Evolutionary conservation across 169 alveolate species (phyloP), one percentile per base, ranked within the genome.

Genomic region (Eimeria falciformis): DNA sequence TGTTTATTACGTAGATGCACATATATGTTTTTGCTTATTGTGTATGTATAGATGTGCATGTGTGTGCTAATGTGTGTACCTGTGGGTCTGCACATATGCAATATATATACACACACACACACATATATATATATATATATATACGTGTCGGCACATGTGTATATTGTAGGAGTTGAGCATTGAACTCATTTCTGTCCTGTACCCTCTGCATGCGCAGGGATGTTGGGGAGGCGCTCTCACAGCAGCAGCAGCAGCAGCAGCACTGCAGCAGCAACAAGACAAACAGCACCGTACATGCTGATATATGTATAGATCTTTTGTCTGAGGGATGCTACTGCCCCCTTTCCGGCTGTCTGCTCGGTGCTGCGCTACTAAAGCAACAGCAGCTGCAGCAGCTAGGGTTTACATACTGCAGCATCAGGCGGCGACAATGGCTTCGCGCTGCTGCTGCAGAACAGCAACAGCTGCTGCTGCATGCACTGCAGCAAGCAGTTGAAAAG

Each of bases 301-400:
- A 40, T 9, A 75, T 46, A 6, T 75, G 85, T 21, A 4, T 87
- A 50, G 92, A 87, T 47, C 40, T 87, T 43, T 78, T 87, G n/a
- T 68, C 86, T 55, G 92, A 87, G 27, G 86, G 92, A 14, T 62
- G 81, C 66, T 87, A 69, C 77, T 87, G 92, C 65, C 92, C 92
- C 46, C 47, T 87, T n/a, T 68, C 86, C 27, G 92, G 92, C 27
- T 43, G 37, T 5, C 75, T 87, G 37, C 66, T 87, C 14, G 92
- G 92, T 6, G 47, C 81, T 17, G 75, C 79, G 23, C 79, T 78
- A 21, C 27, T 87, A 78, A 87, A 87, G 86, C 5, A 21, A 45
- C 85, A 62, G 78, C 92, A 87, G n/a, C 55, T 87, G 75, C 71
- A 87, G 27, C 45, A 68, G 17, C 33, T 87, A 25, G 92, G 92